Evolutionary conservation across 352 stramenopile species (phyloP).

Genomic region (Pythium graminicola): DNA sequence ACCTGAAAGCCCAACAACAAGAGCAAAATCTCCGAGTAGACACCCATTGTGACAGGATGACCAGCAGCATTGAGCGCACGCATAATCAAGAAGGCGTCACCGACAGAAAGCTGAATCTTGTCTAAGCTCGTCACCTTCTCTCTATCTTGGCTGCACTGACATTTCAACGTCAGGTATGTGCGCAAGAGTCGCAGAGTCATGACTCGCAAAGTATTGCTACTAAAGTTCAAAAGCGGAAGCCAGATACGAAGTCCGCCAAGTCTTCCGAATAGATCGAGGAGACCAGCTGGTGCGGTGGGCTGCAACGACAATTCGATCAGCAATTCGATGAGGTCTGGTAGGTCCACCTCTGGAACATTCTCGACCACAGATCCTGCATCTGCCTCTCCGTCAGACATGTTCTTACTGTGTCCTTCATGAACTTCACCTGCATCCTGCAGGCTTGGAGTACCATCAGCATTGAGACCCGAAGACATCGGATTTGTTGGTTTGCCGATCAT

Average conservation of each 20-base stretch:
- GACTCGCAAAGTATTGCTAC: constrained; percentile 60
- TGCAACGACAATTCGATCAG: constrained; percentile 75
- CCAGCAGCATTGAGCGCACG: constrained; percentile 62
- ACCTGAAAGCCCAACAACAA: constrained; percentile 71
- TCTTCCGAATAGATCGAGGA: constrained; percentile 69
- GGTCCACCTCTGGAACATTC: constrained; percentile 62
- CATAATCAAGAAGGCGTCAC: constrained; percentile 78
- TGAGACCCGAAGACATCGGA: constrained; percentile 53
- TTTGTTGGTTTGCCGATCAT: constrained; percentile 84
- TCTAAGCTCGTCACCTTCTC: constrained; percentile 59
- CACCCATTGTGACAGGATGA: constrained; percentile 63
- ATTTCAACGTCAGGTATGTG: constrained; percentile 76
- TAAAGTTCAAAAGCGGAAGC: constrained; percentile 72
- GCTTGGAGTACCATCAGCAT: constrained; percentile 50
- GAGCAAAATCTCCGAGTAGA: constrained; percentile 75
- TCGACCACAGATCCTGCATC: constrained; percentile 65
- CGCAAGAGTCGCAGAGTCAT: constrained; percentile 76
- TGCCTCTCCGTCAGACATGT: constrained; percentile 53
- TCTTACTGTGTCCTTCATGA: constrained; percentile 33
- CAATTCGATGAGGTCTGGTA: constrained; percentile 70
- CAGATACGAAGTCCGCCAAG: constrained; percentile 76
- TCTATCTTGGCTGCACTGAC: constrained; percentile 50
- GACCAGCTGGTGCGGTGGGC: constrained; percentile 53
- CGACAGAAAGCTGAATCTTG: constrained; percentile 73
- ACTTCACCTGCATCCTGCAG: constrained; percentile 42